A percentile compares a stretch with the other conserved stretches of the same genome.
These are phyloP conservation scores for Aspergillus homomorphus DNA, from an alignment of 495 filamentous ascomycete genomes.

Conservation along the genomic window DNA sequence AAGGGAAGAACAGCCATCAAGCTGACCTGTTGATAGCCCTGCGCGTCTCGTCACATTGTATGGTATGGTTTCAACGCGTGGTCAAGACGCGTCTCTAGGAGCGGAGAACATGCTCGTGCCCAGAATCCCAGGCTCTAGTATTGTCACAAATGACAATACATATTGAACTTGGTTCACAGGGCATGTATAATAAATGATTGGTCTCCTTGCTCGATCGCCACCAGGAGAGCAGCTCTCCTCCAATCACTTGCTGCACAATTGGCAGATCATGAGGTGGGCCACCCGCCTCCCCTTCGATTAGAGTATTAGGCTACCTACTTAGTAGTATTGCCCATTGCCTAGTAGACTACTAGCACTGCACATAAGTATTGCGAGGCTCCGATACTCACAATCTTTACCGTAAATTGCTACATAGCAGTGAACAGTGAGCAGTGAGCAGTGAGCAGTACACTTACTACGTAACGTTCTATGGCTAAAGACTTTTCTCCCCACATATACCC, in stretches of 20 bases:
- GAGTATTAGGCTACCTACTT: background rate
- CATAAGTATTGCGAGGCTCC: no score
- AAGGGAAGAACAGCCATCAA: slow-evolving; percentile 17
- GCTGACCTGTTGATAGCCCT: slow-evolving; percentile 11
- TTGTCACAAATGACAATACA: slow-evolving; percentile 27
- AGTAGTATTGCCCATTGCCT: background rate
- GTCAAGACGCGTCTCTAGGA: slow-evolving; percentile 30
- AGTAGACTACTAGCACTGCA: background rate
- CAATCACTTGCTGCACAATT: background rate
- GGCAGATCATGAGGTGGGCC: slow-evolving; percentile 18
- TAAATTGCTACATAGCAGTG: no score
- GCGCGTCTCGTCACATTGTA: slow-evolving; percentile 17
- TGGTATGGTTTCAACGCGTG: slow-evolving; percentile 31
- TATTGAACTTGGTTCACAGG: background rate
- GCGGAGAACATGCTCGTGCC: background rate
- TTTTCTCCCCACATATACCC: no score
- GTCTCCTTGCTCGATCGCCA: slow-evolving; percentile 19
- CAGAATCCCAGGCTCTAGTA: slow-evolving; percentile 3
- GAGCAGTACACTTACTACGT: no score
- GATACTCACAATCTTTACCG: no score
- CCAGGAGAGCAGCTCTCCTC: slow-evolving; percentile 13
- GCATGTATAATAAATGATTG: slow-evolving; percentile 10
- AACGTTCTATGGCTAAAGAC: no score
- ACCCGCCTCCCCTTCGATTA: slow-evolving; percentile 7
- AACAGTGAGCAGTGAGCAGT: no score